Evolutionary conservation across 768 basidiomycete genomes (phyloP).

Genomic region (Boletus rubropictus): DNA sequence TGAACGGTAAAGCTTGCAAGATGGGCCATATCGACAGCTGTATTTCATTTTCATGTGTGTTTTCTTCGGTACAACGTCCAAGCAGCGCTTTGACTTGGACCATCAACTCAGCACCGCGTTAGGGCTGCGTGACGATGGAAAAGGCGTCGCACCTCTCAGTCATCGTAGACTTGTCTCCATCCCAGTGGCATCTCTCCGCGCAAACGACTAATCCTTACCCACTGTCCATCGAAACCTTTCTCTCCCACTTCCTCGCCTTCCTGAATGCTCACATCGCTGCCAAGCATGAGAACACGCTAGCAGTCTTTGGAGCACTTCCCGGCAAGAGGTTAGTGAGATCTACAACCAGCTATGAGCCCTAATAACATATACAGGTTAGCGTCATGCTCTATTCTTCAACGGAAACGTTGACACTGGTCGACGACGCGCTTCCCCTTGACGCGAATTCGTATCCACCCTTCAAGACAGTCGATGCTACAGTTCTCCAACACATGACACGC

Average conservation of each 20-base stretch:
- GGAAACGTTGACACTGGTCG: slow-evolving; percentile 36
- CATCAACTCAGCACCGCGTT: too few species aligned
- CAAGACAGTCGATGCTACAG: slow-evolving; percentile 62
- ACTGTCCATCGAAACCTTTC: slow-evolving; percentile 63
- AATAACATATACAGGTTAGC: slow-evolving; percentile 34
- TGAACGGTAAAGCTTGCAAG: too few species aligned
- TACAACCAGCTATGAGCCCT: neutral
- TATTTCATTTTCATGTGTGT: too few species aligned
- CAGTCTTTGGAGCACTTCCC: slow-evolving; percentile 86
- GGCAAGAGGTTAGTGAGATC: slow-evolving; percentile 60
- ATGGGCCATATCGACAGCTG: too few species aligned
- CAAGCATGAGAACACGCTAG: slow-evolving; percentile 87
- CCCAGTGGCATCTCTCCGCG: slow-evolving; percentile 78
- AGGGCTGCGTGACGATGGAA: slow-evolving; percentile 32
- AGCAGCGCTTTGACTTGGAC: neutral
- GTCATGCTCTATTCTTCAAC: slow-evolving; percentile 72
- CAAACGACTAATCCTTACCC: slow-evolving; percentile 42
- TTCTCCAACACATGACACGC: slow-evolving; percentile 54
- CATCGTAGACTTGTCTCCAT: slow-evolving; percentile 78
- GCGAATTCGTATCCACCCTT: slow-evolving; percentile 84
- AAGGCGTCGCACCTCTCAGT: slow-evolving; percentile 67
- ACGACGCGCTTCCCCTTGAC: slow-evolving; percentile 43
- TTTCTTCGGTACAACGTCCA: too few species aligned
- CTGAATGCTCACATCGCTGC: slow-evolving; percentile 89
- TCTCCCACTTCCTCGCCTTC: slow-evolving; percentile 84